Conservation (phyloP, 106 monocot species). For the Dioscorea zingiberensis region DNA sequence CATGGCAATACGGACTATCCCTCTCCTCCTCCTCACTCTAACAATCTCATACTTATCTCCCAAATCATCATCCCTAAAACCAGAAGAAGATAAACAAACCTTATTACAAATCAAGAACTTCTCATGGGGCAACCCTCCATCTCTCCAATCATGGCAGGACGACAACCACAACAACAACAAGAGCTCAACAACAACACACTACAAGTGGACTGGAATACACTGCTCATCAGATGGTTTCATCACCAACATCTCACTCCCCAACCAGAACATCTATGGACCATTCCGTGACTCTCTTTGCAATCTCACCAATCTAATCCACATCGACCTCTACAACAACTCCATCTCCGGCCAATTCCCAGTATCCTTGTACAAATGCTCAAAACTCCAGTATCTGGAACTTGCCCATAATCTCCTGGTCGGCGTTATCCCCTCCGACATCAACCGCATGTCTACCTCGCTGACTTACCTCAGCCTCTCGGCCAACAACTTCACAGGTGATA, state of each 20-base stretch:
- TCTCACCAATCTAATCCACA: conserved; percentile 36
- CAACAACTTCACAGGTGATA: conserved; percentile 56
- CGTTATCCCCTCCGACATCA: conserved; percentile 29
- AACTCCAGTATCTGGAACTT: conserved; percentile 43
- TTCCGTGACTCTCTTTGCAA: conserved; percentile 40
- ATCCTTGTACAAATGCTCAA: conserved; percentile 23
- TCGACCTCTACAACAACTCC: conserved; percentile 51
- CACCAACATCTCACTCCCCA: conserved; percentile 15
- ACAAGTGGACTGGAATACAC: conserved; percentile 28
- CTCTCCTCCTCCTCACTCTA: background rate
- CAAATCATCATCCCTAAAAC: conserved; percentile 7
- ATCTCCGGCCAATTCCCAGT: conserved; percentile 40
- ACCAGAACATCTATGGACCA: background rate
- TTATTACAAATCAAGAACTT: conserved; percentile 41
- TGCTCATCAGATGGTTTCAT: conserved; percentile 27
- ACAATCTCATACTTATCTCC: background rate
- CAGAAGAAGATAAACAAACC: conserved; percentile 20
- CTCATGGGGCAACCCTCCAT: conserved; percentile 18
- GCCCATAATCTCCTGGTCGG: conserved; percentile 50
- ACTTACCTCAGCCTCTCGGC: conserved; percentile 14
- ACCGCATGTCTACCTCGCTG: conserved; percentile 17
- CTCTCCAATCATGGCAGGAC: conserved; percentile 31
- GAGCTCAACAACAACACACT: conserved; percentile 22
- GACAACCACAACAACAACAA: no score
- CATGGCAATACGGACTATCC: no score